Conservation (phyloP, 331 rosid species). For the Spiraea crenata region DNA sequence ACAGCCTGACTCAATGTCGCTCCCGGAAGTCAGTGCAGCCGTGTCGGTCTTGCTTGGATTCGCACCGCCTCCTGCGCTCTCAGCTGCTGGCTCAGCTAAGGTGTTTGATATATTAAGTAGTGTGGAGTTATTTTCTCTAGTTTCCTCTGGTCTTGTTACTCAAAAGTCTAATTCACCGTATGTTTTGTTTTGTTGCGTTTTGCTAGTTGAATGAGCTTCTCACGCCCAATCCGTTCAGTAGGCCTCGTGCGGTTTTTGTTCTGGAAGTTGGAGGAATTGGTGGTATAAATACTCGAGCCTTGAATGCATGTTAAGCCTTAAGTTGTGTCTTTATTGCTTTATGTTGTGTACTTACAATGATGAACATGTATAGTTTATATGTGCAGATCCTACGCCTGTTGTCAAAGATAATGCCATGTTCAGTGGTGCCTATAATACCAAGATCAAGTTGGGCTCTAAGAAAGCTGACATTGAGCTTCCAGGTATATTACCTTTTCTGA, state of each 20-base stretch:
- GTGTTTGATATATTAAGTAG: constrained; percentile 39
- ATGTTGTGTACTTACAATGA: constrained; percentile 11
- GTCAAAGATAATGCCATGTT: constrained; percentile 45
- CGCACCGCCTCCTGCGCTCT: constrained; percentile 66
- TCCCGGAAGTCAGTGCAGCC: constrained; percentile 69
- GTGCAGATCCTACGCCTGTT: constrained; percentile 51
- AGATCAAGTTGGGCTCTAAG: constrained; percentile 41
- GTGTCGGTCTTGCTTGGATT: constrained; percentile 88
- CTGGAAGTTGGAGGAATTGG: constrained; percentile 69
- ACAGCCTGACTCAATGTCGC: constrained; percentile 61
- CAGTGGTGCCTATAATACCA: constrained; percentile 40
- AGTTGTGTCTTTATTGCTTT: background rate
- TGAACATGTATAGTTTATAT: constrained; percentile 16
- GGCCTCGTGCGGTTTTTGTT: constrained; percentile 79
- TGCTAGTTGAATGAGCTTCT: constrained; percentile 82
- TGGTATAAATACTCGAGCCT: constrained; percentile 48
- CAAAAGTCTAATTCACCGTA: constrained; percentile 24
- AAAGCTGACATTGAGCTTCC: constrained; percentile 63
- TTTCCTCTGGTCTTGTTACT: constrained; percentile 3
- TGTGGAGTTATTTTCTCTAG: constrained; percentile 1
- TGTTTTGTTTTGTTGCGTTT: constrained; percentile 26
- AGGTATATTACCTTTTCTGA: constrained; percentile 38
- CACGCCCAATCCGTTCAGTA: constrained; percentile 81
- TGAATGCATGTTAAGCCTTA: constrained; percentile 12
- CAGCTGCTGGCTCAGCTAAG: constrained; percentile 78